Conservation (phyloP, 352 stramenopile genomes). For the Globisporangium solare region DNA sequence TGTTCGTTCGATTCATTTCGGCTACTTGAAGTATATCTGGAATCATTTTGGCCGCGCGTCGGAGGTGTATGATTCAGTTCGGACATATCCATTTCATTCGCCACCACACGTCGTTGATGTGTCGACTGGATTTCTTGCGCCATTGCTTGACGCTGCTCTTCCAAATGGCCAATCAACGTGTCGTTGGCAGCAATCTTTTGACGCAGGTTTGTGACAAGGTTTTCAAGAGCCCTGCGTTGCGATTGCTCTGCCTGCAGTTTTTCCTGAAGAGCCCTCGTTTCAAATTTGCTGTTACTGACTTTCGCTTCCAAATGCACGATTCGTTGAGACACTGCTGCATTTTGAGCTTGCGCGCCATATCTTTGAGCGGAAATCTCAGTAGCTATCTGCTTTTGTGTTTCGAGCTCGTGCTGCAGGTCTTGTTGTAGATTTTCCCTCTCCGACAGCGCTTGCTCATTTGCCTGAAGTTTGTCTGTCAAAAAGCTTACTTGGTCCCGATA, state of each 20-base stretch:
- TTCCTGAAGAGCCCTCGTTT: constrained; percentile 54
- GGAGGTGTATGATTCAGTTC: constrained; percentile 44
- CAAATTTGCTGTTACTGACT: constrained; percentile 62
- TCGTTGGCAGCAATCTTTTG: constrained; percentile 67
- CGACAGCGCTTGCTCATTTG: constrained; percentile 35
- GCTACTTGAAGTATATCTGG: constrained; percentile 4
- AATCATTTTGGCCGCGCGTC: constrained; percentile 4
- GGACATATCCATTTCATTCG: constrained; percentile 57
- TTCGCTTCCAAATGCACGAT: constrained; percentile 78
- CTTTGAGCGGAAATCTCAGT: constrained; percentile 77
- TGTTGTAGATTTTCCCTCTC: constrained; percentile 24
- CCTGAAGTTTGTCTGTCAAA: constrained; percentile 67
- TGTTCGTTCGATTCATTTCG: constrained; percentile 1
- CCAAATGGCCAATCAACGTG: constrained; percentile 47
- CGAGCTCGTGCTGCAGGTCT: constrained; percentile 31
- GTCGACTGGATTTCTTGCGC: constrained; percentile 63
- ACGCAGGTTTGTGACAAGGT: constrained; percentile 54
- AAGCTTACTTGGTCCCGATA: constrained; percentile 82
- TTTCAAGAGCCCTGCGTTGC: constrained; percentile 57
- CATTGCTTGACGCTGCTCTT: constrained; percentile 74
- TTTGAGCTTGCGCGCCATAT: constrained; percentile 71
- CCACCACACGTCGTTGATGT: constrained; percentile 37
- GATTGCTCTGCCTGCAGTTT: constrained; percentile 51
- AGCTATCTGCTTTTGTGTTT: constrained; percentile 61
- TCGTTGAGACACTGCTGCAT: constrained; percentile 63